Percentiles rank a stretch among this genome's conserved stretches.
Conservation (phyloP, 2,329 filamentous ascomycete genomes). For the Beauveria rudraprayagi region DNA sequence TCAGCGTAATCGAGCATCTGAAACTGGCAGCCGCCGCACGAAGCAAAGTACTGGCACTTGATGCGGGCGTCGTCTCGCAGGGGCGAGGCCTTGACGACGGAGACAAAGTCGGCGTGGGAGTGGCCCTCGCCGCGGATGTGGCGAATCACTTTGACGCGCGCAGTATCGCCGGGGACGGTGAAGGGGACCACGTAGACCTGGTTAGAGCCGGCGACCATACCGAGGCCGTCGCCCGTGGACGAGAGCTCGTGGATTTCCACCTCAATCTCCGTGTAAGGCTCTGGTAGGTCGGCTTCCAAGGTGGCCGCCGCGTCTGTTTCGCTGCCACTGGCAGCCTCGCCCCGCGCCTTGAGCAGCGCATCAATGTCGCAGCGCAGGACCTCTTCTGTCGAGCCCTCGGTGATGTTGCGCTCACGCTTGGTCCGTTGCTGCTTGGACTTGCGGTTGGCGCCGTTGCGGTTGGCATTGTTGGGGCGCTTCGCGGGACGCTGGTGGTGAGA, state of each 20-base stretch:
- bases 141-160: constrained; percentile 69
- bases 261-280: constrained; percentile 66
- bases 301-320: constrained; percentile 5
- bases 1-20: constrained; percentile 90
- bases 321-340: constrained; percentile 19
- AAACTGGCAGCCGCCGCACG: constrained; percentile 89
- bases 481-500: constrained; percentile 1
- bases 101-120: constrained; percentile 73
- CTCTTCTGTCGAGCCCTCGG: constrained; percentile 57
- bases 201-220: constrained; percentile 49
- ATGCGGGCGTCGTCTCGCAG: constrained; percentile 70
- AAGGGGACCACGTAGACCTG: constrained; percentile 84
- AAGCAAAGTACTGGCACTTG: constrained; percentile 77
- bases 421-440: constrained; percentile 40
- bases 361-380: constrained; percentile 58
- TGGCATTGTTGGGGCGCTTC: constrained; percentile 9
- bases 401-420: constrained; percentile 52
- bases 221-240: constrained; percentile 87
- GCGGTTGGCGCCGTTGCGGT: constrained; percentile 11
- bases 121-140: constrained; percentile 60
- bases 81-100: constrained; percentile 63
- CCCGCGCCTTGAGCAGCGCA: constrained; percentile 40
- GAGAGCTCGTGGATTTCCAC: constrained; percentile 76
- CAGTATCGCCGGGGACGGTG: constrained; percentile 73
- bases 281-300: constrained; percentile 39